phyloP scores from a whole-genome alignment of 768 basidiomycete genomes.

The Auricularia cornea region DNA sequence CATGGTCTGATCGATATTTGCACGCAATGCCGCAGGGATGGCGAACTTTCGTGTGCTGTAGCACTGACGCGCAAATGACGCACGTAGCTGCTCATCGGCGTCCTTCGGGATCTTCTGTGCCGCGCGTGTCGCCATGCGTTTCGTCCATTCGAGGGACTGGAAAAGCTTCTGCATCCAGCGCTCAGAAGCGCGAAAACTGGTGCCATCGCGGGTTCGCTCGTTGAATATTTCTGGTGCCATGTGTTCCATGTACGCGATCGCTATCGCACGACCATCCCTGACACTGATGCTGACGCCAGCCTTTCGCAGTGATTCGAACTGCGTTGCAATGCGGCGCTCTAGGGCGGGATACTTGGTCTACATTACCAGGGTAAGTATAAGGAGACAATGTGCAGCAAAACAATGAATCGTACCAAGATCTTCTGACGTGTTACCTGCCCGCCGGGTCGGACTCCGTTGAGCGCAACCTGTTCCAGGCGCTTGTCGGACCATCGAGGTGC shows the following conservation, averaged over 20 bases:
- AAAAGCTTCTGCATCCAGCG: neutral
- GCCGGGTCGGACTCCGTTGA: neutral
- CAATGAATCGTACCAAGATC: neutral
- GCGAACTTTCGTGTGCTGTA: slow-evolving; percentile 11
- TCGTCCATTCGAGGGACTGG: neutral
- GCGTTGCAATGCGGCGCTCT: neutral
- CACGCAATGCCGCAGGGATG: slow-evolving; percentile 14
- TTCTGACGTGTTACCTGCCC: neutral
- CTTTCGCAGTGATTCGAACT: neutral
- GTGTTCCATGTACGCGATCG: neutral
- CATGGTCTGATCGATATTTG: slow-evolving; percentile 20
- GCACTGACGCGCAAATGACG: slow-evolving; percentile 15
- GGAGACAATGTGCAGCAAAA: neutral
- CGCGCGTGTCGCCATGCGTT: neutral
- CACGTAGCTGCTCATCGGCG: slow-evolving; percentile 2
- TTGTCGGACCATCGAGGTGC: neutral
- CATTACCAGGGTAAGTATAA: neutral
- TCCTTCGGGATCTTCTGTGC: slow-evolving; percentile 13
- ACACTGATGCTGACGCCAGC: neutral
- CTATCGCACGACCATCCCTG: neutral
- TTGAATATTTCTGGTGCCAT: neutral
- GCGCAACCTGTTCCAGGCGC: neutral
- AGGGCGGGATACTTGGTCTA: neutral
- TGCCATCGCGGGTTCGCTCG: neutral
- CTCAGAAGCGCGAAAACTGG: neutral